Evolutionary conservation across 139 green algal species (phyloP).

Genomic region (Trebouxia sp.): DNA sequence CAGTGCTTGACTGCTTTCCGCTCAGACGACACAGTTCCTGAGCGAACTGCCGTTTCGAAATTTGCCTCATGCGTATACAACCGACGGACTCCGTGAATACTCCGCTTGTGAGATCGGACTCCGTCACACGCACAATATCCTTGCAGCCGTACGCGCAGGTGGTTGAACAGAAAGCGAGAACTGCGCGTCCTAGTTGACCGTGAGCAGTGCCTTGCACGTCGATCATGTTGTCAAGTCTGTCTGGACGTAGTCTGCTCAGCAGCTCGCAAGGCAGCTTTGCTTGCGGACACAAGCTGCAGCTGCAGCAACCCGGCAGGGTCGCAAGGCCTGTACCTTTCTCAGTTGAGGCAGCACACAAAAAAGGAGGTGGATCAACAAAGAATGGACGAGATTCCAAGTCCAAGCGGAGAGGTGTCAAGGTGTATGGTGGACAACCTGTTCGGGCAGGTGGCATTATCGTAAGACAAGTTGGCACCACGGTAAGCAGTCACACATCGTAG

Average conservation of each 20-base stretch:
- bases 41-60: too few relatives aligned
- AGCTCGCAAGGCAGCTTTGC: constrained; percentile 7
- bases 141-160: too few relatives aligned
- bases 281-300: constrained; percentile 9
- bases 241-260: not conserved
- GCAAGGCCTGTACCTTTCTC: not conserved
- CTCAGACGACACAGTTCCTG: too few relatives aligned
- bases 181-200: too few relatives aligned
- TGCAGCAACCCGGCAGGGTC: not conserved
- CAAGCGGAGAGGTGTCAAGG: constrained; percentile 93
- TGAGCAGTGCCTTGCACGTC: too few relatives aligned
- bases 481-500: constrained; percentile 35
- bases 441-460: constrained; percentile 96
- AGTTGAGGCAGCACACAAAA: constrained; percentile 27
- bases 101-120: too few relatives aligned
- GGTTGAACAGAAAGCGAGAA: too few relatives aligned
- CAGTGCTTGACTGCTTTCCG: too few relatives aligned
- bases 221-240: too few relatives aligned
- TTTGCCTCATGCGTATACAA: too few relatives aligned
- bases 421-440: constrained; percentile 93
- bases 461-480: constrained; percentile 86
- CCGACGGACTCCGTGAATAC: too few relatives aligned
- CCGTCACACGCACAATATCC: too few relatives aligned
- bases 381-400: constrained; percentile 95
- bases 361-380: constrained; percentile 88